Evolutionary conservation across 2,329 filamentous ascomycete genomes (phyloP).

Genomic region (Sarocladium brachiariae): DNA sequence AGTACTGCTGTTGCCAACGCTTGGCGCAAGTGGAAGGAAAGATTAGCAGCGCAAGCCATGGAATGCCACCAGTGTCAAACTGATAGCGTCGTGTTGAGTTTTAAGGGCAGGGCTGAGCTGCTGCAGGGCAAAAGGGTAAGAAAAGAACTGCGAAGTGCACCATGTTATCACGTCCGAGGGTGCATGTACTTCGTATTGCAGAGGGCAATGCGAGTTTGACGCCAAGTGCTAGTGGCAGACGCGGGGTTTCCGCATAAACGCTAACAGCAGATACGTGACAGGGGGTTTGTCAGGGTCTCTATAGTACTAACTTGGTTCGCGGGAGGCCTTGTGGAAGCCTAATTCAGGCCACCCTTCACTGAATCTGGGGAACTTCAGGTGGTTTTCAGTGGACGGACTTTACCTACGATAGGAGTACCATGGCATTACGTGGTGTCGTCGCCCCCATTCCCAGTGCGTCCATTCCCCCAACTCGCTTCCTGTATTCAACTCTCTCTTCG

Average conservation of each 20-base stretch:
- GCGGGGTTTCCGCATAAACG: not conserved
- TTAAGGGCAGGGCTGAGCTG: too few species aligned
- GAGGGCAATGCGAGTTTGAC: too few species aligned
- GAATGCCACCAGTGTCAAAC: not conserved
- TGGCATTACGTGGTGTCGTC: constrained; percentile 5
- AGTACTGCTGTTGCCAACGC: not conserved
- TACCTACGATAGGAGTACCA: not conserved
- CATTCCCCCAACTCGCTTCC: constrained; percentile 1
- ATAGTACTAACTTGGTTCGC: too few species aligned
- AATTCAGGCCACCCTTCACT: not conserved
- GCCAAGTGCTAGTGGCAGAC: constrained; percentile 4
- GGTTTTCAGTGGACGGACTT: not conserved
- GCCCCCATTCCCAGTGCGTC: not conserved
- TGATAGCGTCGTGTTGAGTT: not conserved
- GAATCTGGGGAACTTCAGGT: not conserved
- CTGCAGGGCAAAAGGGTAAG: not conserved
- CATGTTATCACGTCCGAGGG: too few species aligned
- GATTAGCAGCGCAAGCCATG: not conserved
- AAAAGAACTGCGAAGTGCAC: too few species aligned
- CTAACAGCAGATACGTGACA: constrained; percentile 1
- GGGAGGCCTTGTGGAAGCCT: not conserved
- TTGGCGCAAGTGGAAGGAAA: constrained; percentile 1
- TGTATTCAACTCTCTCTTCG: not conserved
- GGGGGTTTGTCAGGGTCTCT: constrained; percentile 2
- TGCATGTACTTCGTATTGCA: too few species aligned